Evolutionary conservation across 345 rosid genomes (phyloP).

Genomic region (Carallia brachiata): DNA sequence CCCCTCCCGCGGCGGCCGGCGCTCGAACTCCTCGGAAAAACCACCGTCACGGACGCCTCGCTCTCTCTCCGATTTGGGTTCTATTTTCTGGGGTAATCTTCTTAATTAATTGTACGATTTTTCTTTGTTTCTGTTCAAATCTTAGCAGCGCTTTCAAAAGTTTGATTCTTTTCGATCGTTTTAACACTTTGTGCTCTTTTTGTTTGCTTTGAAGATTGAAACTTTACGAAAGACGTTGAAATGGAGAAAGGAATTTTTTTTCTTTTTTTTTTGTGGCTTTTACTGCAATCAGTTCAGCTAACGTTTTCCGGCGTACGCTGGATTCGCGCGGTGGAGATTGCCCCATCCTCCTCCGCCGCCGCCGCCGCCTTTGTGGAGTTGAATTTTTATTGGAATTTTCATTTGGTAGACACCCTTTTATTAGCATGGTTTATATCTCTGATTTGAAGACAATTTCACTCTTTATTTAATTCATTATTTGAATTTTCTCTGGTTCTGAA

Average conservation of each 20-base stretch:
- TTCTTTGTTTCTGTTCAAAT: background rate
- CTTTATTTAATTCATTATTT: no score
- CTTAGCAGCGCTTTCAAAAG: no score
- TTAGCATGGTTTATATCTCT: no score
- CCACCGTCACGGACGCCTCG: background rate
- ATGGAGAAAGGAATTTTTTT: background rate
- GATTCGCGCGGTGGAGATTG: no score
- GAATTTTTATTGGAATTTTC: no score
- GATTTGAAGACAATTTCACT: no score
- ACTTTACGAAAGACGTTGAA: background rate
- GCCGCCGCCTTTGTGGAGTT: no score
- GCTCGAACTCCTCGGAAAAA: background rate
- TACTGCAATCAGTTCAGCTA: no score
- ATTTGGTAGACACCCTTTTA: no score
- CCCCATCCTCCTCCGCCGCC: no score
- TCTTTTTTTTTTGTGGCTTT: background rate
- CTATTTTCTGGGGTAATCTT: background rate
- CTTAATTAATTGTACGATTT: background rate
- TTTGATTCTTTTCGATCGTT: background rate
- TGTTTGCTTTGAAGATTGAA: background rate
- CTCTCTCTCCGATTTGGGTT: background rate
- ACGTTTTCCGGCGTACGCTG: no score
- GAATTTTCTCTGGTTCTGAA: no score
- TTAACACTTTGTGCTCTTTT: background rate
- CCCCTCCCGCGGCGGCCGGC: slow-evolving; percentile 1